Percentiles rank a stretch among this genome's conserved stretches.
Evolutionary conservation across 495 filamentous ascomycete species (phyloP).

Genomic region (Penicillium verhagenii): DNA sequence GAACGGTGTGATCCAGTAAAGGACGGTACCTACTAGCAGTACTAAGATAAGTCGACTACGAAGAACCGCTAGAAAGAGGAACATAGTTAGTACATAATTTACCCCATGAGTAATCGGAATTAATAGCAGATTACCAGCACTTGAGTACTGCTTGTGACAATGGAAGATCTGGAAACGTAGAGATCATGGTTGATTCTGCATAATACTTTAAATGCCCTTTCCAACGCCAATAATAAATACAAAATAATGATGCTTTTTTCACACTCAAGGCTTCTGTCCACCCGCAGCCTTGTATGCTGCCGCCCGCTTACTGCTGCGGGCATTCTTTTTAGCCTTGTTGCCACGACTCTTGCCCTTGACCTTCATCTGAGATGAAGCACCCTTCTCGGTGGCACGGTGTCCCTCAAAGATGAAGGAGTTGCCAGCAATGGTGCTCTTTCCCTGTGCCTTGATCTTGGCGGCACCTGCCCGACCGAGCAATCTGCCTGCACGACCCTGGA

Average conservation of each 20-base stretch:
- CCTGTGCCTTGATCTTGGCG: conserved; percentile 54
- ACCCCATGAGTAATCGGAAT: too few relatives aligned
- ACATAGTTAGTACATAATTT: too few relatives aligned
- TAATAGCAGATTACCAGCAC: too few relatives aligned
- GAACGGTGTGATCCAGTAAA: too few relatives aligned
- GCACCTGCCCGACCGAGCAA: conserved; percentile 81
- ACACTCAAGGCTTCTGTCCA: conserved; percentile 40
- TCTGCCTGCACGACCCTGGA: conserved; percentile 75
- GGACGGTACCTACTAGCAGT: too few relatives aligned
- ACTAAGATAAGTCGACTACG: too few relatives aligned
- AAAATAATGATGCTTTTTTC: conserved; percentile 3
- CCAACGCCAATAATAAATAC: conserved; percentile 23
- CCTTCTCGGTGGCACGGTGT: conserved; percentile 68
- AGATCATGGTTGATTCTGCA: conserved; percentile 15
- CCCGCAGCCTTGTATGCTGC: conserved; percentile 64
- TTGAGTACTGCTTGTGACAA: too few relatives aligned
- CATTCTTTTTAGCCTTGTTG: conserved; percentile 52
- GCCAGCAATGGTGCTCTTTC: conserved; percentile 31
- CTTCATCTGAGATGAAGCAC: conserved; percentile 58
- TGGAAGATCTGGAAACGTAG: background rate
- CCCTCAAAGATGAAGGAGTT: conserved; percentile 87
- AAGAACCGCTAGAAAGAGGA: too few relatives aligned
- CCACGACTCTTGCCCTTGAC: conserved; percentile 59
- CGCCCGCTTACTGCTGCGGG: conserved; percentile 55
- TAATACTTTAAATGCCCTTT: conserved; percentile 22